Percentiles rank a stretch among this genome's conserved stretches.
phyloP scores from a whole-genome alignment of 768 basidiomycete species.

The Pisolithus marmoratus region DNA sequence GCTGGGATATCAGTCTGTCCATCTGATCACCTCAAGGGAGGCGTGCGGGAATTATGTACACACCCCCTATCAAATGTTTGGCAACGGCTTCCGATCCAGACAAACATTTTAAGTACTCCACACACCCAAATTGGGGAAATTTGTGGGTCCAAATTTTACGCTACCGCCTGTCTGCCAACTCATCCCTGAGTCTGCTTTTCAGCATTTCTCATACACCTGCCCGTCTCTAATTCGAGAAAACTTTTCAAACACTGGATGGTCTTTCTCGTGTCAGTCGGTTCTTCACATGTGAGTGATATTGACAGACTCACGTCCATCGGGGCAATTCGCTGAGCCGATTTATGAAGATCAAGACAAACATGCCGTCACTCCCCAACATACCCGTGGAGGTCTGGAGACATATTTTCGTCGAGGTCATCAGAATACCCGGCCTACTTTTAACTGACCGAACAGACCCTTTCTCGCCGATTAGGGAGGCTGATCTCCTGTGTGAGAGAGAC shows the following conservation, averaged over 20 bases:
- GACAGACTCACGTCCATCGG: background rate
- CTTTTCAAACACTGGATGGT: too few relatives aligned
- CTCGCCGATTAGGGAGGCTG: constrained; percentile 24
- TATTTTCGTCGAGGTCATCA: constrained; percentile 31
- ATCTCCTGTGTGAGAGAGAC: constrained; percentile 26
- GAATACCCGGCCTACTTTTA: constrained; percentile 28
- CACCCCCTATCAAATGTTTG: constrained; percentile 22
- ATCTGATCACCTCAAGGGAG: too few relatives aligned
- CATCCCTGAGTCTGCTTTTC: background rate
- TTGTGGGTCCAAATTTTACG: constrained; percentile 12
- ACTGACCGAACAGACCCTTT: constrained; percentile 38
- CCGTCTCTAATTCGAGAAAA: too few relatives aligned
- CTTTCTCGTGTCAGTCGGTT: too few relatives aligned
- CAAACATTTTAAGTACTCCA: constrained; percentile 14
- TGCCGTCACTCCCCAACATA: constrained; percentile 17
- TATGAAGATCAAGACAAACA: constrained; percentile 3
- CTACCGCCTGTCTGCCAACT: background rate
- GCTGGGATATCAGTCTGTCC: too few relatives aligned
- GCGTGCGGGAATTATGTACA: too few relatives aligned
- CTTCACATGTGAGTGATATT: background rate
- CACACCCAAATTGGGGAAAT: constrained; percentile 13
- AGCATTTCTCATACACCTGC: too few relatives aligned
- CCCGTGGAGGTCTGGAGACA: constrained; percentile 38
- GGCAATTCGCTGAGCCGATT: background rate
- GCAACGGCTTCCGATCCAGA: constrained; percentile 26